Evolutionary conservation across 257 asterid species (phyloP), one percentile per base, ranked within the genome.

Genomic region (Solanum lignicaule): DNA sequence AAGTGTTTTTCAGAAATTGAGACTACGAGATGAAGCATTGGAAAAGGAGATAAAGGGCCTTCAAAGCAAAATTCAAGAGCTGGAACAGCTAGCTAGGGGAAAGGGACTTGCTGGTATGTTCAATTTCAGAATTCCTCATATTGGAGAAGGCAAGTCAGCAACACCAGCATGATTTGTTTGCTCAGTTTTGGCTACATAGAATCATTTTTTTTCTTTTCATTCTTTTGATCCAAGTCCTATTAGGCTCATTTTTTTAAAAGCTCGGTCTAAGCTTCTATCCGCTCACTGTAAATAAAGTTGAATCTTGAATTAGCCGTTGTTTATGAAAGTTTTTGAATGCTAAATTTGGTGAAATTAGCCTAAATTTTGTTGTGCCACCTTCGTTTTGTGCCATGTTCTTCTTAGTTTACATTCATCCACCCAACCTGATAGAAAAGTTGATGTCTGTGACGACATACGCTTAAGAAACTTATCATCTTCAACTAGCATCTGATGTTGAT

Each of bases 61-160:
- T 9, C 91, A 68, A 89, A 88, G 41, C 55, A 89, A 91, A 90
- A 55, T 90, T 66, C 87, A 91, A 86, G 94, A 91, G 86, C 62
- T 92, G 55, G 94, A 92, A 52, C 89, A 87, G 84, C 90, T 90
- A 29, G 94, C 93, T 35, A 90, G 87, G 88, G 91, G 89, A 72
- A 87, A 87, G 9, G 93, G 94, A 73, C 93, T 92, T 55, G 65
- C 89, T 41, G 93, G 94, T 82, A 85, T 90, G 84, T 89, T 92
- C 87, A 86, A 87, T 71, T 88, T 87, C 78, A 90, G 89, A 84
- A n/a, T 86, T 29, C 87, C 87, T 72, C 88, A 82, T 12, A 73
- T 85, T 84, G 87, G 88, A 62, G 91, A 90, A 55, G 88, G 88
- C 86, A 91, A 90, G 89, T 75, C 89, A 48, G 83, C 62, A 23